phyloP scores from a whole-genome alignment of 768 basidiomycete species.

The button mushroom (Agaricus bisporus) region DNA sequence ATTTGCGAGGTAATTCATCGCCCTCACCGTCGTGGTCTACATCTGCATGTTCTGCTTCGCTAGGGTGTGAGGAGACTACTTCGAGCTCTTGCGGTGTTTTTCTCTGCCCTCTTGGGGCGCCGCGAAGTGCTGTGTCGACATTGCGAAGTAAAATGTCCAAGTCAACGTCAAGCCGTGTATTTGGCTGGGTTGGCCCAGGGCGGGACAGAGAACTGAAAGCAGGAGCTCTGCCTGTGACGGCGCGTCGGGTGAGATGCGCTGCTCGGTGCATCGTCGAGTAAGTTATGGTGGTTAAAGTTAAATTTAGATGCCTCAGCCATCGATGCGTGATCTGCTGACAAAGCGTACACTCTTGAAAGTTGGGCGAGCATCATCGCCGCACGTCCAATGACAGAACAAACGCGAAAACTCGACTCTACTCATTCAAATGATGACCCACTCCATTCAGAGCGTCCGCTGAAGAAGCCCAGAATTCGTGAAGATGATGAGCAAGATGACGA shows the following conservation, averaged over 20 bases:
- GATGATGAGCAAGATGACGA: slow-evolving; percentile 27
- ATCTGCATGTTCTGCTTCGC: slow-evolving; percentile 26
- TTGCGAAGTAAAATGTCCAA: slow-evolving; percentile 59
- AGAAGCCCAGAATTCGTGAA: slow-evolving; percentile 23
- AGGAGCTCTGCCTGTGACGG: background rate
- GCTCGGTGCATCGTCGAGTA: background rate
- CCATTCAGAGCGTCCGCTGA: slow-evolving; percentile 27
- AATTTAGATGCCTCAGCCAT: background rate
- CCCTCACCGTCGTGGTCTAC: slow-evolving; percentile 27
- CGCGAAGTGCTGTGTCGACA: slow-evolving; percentile 59
- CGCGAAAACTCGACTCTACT: slow-evolving; percentile 8
- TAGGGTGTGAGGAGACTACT: slow-evolving; percentile 25
- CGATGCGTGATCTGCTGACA: slow-evolving; percentile 2
- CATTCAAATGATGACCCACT: slow-evolving; percentile 7
- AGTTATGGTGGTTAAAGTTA: background rate
- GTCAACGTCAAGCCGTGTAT: slow-evolving; percentile 58
- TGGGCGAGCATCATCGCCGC: background rate
- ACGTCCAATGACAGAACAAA: slow-evolving; percentile 9
- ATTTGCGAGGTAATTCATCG: slow-evolving; percentile 42
- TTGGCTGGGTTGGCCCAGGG: slow-evolving; percentile 35
- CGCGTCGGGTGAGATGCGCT: background rate
- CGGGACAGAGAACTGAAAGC: slow-evolving; percentile 20
- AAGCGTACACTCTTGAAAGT: background rate
- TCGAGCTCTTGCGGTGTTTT: slow-evolving; percentile 49
- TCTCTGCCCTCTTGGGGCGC: slow-evolving; percentile 20